These are phyloP conservation scores for Calonectria ilicicola DNA, from an alignment of 2,329 filamentous ascomycete species.

Conservation along the genomic window DNA sequence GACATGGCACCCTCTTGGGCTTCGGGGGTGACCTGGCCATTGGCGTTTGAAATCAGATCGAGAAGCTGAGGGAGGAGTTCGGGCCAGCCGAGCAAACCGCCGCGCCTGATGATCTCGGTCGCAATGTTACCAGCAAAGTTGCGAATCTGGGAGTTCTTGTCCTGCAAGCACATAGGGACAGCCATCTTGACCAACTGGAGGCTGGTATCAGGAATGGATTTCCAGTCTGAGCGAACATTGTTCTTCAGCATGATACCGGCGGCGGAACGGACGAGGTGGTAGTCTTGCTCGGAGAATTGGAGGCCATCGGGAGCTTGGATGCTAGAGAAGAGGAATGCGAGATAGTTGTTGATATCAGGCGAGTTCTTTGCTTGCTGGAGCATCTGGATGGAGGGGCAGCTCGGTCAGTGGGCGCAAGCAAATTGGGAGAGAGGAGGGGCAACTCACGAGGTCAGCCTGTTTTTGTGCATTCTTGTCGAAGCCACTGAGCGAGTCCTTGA, in stretches of 20 bases:
- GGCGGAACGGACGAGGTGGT: conserved; percentile 84
- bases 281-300: conserved; percentile 69
- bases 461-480: conserved; percentile 85
- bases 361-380: conserved; percentile 88
- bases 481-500: conserved; percentile 92
- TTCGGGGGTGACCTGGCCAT: conserved; percentile 74
- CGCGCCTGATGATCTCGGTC: conserved; percentile 87
- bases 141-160: conserved; percentile 84
- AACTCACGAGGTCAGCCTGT: conserved; percentile 85
- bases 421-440: conserved; percentile 13
- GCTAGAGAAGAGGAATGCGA: conserved; percentile 89
- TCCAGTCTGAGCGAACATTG: conserved; percentile 82
- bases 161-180: conserved; percentile 83
- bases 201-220: conserved; percentile 79
- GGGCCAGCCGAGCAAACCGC: conserved; percentile 91
- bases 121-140: conserved; percentile 93
- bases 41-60: conserved; percentile 79
- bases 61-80: conserved; percentile 88
- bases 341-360: conserved; percentile 97
- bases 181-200: conserved; percentile 83
- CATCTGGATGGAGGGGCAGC: conserved; percentile 67
- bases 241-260: conserved; percentile 97
- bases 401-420: conserved; percentile 35
- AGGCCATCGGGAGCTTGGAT: conserved; percentile 71
- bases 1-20: conserved; percentile 95